Evolutionary conservation across 2,329 filamentous ascomycete genomes (phyloP).

Genomic region (Xylariaceae sp.): DNA sequence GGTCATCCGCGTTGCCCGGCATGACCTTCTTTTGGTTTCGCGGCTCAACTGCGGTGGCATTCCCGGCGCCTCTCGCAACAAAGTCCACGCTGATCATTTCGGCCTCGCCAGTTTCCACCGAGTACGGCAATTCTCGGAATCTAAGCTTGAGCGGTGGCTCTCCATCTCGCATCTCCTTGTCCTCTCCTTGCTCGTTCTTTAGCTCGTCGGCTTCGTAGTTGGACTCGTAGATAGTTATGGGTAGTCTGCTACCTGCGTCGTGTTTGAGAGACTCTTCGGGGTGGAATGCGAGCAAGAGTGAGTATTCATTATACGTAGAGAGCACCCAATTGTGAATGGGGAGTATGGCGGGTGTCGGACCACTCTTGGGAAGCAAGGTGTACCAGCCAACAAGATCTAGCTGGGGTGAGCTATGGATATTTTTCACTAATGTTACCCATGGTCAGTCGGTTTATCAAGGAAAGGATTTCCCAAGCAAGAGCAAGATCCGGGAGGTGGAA

Average conservation of each 20-base stretch:
- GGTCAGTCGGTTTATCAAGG: conserved; percentile 10
- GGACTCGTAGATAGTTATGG: conserved; percentile 86
- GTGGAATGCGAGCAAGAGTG: conserved; percentile 85
- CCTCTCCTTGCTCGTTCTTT: conserved; percentile 48
- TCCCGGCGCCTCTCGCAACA: conserved; percentile 77
- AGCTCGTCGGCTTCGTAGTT: conserved; percentile 65
- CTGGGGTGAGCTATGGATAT: conserved; percentile 76
- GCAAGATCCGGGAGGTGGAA: not conserved
- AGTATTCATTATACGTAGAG: conserved; percentile 70
- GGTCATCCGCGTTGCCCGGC: conserved; percentile 39
- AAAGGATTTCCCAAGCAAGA: not conserved
- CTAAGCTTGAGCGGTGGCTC: conserved; percentile 54
- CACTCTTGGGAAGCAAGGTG: conserved; percentile 65
- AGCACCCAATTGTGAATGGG: conserved; percentile 75
- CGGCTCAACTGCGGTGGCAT: conserved; percentile 57
- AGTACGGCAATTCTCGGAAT: conserved; percentile 80
- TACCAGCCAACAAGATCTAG: conserved; percentile 93
- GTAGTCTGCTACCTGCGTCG: conserved; percentile 70
- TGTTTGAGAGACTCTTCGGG: conserved; percentile 51
- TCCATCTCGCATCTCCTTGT: conserved; percentile 67
- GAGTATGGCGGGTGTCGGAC: conserved; percentile 63
- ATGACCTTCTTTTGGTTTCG: conserved; percentile 38
- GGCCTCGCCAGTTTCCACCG: conserved; percentile 87
- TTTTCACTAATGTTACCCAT: conserved; percentile 58
- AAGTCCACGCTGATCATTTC: conserved; percentile 98